Evolutionary conservation across 345 rosid genomes (phyloP).

Genomic region (Pugionium cornutum): DNA sequence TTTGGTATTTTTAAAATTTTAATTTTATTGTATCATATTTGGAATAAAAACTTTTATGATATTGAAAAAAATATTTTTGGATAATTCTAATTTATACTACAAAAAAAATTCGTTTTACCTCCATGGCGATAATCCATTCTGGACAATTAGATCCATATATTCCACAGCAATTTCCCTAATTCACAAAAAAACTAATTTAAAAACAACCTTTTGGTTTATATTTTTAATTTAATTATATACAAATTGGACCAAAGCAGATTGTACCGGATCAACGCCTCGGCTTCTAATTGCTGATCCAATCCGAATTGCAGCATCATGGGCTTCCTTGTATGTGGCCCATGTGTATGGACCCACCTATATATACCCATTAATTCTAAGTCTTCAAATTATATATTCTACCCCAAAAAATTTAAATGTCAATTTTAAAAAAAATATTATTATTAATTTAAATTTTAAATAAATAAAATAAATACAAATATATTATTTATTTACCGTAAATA

Average conservation of each 20-base stretch:
- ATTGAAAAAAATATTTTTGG: not conserved
- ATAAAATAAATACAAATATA: too few species aligned
- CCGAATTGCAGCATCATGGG: conserved; percentile 56
- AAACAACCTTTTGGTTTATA: not conserved
- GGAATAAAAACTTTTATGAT: too few species aligned
- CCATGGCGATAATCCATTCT: conserved; percentile 86
- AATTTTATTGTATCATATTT: too few species aligned
- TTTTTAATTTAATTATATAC: not conserved
- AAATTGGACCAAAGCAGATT: not conserved
- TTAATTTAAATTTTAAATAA: too few species aligned
- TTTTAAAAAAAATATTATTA: too few species aligned
- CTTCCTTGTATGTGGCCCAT: conserved; percentile 84
- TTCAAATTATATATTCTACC: too few species aligned
- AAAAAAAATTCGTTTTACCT: conserved; percentile 46
- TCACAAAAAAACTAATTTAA: not conserved
- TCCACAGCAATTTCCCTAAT: conserved; percentile 81
- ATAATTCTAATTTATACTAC: not conserved
- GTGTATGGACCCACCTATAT: conserved; percentile 70
- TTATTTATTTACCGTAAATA: too few species aligned
- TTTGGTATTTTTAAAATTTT: too few species aligned
- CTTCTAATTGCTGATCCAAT: conserved; percentile 77
- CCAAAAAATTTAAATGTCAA: too few species aligned
- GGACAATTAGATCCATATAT: conserved; percentile 88
- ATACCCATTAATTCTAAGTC: not conserved
- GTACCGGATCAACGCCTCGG: conserved; percentile 71